phyloP scores from a whole-genome alignment of 805 yeast genomes.

The Jamesozyma lodderae region DNA sequence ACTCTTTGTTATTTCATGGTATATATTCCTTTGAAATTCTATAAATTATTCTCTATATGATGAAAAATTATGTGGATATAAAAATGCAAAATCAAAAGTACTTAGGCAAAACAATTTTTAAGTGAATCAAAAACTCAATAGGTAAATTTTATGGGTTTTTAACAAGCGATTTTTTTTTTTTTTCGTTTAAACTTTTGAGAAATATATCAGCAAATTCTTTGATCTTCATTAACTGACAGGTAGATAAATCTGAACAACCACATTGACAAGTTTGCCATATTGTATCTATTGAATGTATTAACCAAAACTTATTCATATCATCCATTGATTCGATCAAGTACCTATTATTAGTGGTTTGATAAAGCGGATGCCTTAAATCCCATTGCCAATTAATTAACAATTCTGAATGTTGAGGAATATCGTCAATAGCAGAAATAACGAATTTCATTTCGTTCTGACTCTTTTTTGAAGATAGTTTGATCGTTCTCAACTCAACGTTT shows the following conservation, averaged over 20 bases:
- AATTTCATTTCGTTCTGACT: slow-evolving; percentile 38
- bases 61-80: too few relatives aligned
- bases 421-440: slow-evolving; percentile 45
- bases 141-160: not conserved
- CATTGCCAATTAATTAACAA: slow-evolving; percentile 81
- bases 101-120: too few relatives aligned
- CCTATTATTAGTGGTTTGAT: slow-evolving; percentile 38
- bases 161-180: not conserved
- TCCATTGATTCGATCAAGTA: slow-evolving; percentile 44
- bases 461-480: slow-evolving; percentile 27
- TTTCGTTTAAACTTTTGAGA: not conserved
- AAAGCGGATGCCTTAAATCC: slow-evolving; percentile 73
- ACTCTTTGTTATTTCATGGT: too few relatives aligned
- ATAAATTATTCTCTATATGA: too few relatives aligned
- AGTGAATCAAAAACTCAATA: too few relatives aligned
- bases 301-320: slow-evolving; percentile 43
- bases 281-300: slow-evolving; percentile 55
- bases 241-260: slow-evolving; percentile 29
- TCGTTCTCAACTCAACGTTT: slow-evolving; percentile 55
- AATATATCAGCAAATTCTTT: slow-evolving; percentile 3
- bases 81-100: too few relatives aligned
- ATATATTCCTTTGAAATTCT: too few relatives aligned
- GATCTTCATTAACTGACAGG: not conserved
- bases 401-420: slow-evolving; percentile 59
- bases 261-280: slow-evolving; percentile 58